Evolutionary conservation across 164 flowering plant species (phyloP).

Genomic region (Stephania yunnanensis): DNA sequence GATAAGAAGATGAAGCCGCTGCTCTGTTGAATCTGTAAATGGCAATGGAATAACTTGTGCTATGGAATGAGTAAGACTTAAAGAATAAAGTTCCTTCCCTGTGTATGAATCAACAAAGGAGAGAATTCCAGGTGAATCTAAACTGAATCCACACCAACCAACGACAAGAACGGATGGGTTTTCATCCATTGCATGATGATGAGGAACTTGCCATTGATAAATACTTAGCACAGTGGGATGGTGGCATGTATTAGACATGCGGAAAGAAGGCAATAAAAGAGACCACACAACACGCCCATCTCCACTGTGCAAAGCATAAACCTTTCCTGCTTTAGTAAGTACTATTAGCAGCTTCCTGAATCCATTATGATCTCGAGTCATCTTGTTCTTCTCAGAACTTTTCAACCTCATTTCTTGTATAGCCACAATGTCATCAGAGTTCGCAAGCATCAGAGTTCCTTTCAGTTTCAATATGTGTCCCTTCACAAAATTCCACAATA

Average conservation of each 20-base stretch:
- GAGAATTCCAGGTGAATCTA: slow-evolving; percentile 52
- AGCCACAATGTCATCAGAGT: slow-evolving; percentile 76
- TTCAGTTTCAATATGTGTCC: slow-evolving; percentile 92
- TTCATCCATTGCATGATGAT: slow-evolving; percentile 91
- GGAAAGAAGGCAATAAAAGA: slow-evolving; percentile 45
- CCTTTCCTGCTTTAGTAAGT: slow-evolving; percentile 83
- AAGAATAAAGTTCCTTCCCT: slow-evolving; percentile 58
- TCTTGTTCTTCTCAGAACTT: slow-evolving; percentile 82
- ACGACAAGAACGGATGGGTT: slow-evolving; percentile 88
- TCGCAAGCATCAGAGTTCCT: slow-evolving; percentile 93
- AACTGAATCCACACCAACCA: slow-evolving; percentile 64
- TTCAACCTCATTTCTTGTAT: slow-evolving; percentile 81
- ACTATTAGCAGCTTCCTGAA: slow-evolving; percentile 85
- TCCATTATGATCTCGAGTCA: slow-evolving; percentile 96
- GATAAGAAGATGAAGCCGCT: slow-evolving; percentile 73
- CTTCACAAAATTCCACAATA: slow-evolving; percentile 30
- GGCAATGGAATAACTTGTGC: slow-evolving; percentile 71
- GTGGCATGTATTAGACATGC: slow-evolving; percentile 55
- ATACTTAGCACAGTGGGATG: slow-evolving; percentile 54
- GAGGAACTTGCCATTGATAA: slow-evolving; percentile 91
- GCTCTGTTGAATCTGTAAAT: slow-evolving; percentile 79
- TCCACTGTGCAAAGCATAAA: slow-evolving; percentile 87
- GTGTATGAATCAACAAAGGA: slow-evolving; percentile 90
- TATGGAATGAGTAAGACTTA: slow-evolving; percentile 51
- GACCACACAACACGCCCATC: slow-evolving; percentile 98